Evolutionary conservation across 805 yeast species (phyloP).

Genomic region (Isabelozyma pseudorhagii): DNA sequence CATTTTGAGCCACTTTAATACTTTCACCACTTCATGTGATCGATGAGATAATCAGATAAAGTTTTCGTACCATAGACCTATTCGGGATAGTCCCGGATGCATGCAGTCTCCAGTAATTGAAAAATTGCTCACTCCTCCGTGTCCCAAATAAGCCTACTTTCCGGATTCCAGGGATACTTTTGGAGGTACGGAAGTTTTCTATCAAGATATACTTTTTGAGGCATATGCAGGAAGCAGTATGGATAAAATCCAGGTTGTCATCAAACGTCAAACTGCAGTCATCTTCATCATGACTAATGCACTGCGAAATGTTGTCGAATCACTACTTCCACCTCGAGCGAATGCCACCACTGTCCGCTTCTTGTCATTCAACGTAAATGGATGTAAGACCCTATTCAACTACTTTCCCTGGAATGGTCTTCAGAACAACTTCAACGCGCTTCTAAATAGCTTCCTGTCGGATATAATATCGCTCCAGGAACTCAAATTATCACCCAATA

Average conservation of each 20-base stretch:
- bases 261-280: too few species aligned
- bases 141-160: too few species aligned
- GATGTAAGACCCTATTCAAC: constrained; percentile 72
- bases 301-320: neutral
- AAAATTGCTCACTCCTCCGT: too few species aligned
- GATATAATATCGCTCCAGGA: constrained; percentile 90
- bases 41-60: neutral
- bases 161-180: too few species aligned
- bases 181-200: too few species aligned
- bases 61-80: neutral
- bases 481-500: constrained; percentile 50
- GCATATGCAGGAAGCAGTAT: too few species aligned
- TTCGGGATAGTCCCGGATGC: neutral
- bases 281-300: neutral
- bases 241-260: too few species aligned
- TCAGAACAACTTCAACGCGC: constrained; percentile 31
- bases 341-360: constrained; percentile 35
- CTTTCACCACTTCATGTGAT: neutral
- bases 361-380: constrained; percentile 81
- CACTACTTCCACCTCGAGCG: neutral
- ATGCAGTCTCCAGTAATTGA: too few species aligned
- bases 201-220: too few species aligned
- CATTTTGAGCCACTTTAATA: neutral
- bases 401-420: constrained; percentile 78
- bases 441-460: constrained; percentile 56